Percentiles rank a stretch among this genome's conserved stretches.
Evolutionary conservation across 495 filamentous ascomycete genomes (phyloP).

Genomic region (Aspergillus panamensis): DNA sequence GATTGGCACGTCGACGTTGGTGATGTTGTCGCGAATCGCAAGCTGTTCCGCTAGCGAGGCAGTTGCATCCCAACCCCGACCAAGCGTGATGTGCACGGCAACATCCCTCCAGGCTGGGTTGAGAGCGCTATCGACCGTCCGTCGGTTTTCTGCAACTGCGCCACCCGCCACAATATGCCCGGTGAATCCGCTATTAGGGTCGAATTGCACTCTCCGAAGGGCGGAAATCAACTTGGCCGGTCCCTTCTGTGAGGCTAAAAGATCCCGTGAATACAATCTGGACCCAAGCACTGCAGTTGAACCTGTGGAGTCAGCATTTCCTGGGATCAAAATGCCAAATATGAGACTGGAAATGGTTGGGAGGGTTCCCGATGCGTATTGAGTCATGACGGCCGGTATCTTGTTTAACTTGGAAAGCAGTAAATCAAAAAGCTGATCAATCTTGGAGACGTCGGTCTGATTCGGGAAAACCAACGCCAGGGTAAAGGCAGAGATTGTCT

Average conservation of each 20-base stretch:
- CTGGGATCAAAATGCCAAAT: constrained; percentile 17
- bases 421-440: constrained; percentile 21
- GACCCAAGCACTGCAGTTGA: constrained; percentile 19
- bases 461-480: constrained; percentile 26
- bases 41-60: constrained; percentile 26
- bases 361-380: constrained; percentile 14
- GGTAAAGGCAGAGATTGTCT: constrained; percentile 17
- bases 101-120: constrained; percentile 41
- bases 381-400: constrained; percentile 16
- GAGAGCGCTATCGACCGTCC: constrained; percentile 31
- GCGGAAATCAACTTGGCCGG: constrained; percentile 26
- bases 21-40: constrained; percentile 37
- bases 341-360: constrained; percentile 24
- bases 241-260: constrained; percentile 26
- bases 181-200: constrained; percentile 15
- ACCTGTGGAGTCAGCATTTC: constrained; percentile 25
- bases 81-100: constrained; percentile 24
- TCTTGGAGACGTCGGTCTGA: constrained; percentile 19
- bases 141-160: constrained; percentile 26
- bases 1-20: constrained; percentile 36
- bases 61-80: constrained; percentile 17
- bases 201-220: constrained; percentile 16
- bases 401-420: constrained; percentile 18
- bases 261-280: constrained; percentile 31
- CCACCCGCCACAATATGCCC: constrained; percentile 35